Evolutionary conservation across 2,329 filamentous ascomycete species (phyloP), one percentile per base, ranked within the genome.

Genomic region (Botrytis paeoniae): DNA sequence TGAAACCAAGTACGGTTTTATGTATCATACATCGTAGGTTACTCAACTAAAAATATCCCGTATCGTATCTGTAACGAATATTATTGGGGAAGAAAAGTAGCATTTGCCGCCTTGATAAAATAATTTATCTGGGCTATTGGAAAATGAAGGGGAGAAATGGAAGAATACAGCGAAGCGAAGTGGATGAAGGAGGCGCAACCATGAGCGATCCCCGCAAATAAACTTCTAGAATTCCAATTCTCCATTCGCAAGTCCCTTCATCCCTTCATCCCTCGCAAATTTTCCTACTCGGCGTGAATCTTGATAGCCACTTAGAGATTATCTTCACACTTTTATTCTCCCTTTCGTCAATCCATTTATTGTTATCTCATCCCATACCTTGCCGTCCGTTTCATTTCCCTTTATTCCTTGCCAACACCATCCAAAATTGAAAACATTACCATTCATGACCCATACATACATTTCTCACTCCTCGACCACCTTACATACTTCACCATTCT

Each of bases 141-240:
- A 57, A 43, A 69, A 68, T 16, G 48, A 32, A 69, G 48, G 48
- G 65, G 14, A 12, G 12, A 57, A 57, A 29, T 14, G 18, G n/a
- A 65, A 65, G 25, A 16, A 32, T 41, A 57, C 51, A 57, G 51
- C 51, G 48, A 69, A 69, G 48, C 65, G 65, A 69, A 69, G 20
- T 41, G 48, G 65, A 69, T 69, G 65, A 69, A 69, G 65, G 65
- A 57, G 65, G 48, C 48, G 48, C 65, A 41, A 25, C 35, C 39
- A 57, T 63, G 25, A 43, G 18, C 39, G 5, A 66, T 66, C 64
- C 64, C 35, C 45, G 45, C 64, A 68, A 54, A 57, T 68, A 68
- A 41, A 25, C 65, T 68, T 68, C 65, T 68, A 68, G 65, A 69
- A 69, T 57, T 69, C 37, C n/a, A 57, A 69, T 57, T 57, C 48